Evolutionary conservation across 164 flowering plant species (phyloP), one percentile per base, ranked within the genome.

Genomic region (Protea cynaroides): DNA sequence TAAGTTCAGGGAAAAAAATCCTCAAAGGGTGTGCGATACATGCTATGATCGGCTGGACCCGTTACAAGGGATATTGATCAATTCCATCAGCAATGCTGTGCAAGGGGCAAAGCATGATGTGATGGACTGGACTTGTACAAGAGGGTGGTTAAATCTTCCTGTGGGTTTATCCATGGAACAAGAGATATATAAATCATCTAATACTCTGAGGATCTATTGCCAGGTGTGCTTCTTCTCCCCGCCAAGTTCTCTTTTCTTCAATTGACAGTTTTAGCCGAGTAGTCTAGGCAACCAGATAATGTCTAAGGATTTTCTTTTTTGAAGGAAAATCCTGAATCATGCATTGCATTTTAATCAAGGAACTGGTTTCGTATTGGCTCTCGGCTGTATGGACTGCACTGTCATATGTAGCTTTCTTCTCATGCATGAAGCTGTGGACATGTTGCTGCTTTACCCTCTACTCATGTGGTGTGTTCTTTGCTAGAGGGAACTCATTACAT

Each of bases 11-110:
- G 95, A 89, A 73, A 83, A 90, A 65, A 83, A 84, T 73, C 98
- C 99, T 6, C 97, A 89, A 72, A 83, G 98, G 80, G 96, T 92
- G 25, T 92, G 98, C 57, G 96, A 92, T 50, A 62, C 82, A 58
- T 92, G 98, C 79, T 92, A 88, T 78, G 98, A 90, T 64, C 82
- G 90, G 80, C 89, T 92, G 47, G 96, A 92, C 72, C 96, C 96
- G 58, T 73, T 90, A 56, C 98, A 92, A 71, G 80, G 81, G 15
- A 58, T 90, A 40, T 79, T 90, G 62, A 82, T 92, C 44, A 85
- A 86, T 69, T 71, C 83, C 65, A 83, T 86, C 65, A 90, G 98
- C 81, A 90, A 90, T 74, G 96, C 98, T 29, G 80, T 71, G 46
- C 98, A 92, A 72, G 79, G 59, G 23, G 92, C 96, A 25, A 92